A percentile compares a stretch with the other conserved stretches of the same genome.
Conservation (phyloP, 208 protist species). For the Leishmania amazonensis region DNA sequence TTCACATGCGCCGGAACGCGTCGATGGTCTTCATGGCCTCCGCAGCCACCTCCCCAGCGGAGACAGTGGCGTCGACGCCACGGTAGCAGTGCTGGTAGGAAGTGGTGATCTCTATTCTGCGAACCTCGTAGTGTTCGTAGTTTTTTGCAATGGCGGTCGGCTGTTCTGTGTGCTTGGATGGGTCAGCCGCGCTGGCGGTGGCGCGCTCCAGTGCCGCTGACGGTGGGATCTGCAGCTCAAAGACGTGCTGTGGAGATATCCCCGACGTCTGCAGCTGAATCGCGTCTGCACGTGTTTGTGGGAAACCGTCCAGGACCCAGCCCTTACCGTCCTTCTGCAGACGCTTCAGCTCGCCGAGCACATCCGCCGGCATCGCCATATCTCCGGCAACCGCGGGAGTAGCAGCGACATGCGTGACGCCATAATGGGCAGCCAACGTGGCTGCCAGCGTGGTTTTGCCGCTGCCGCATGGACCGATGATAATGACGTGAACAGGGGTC, state of each 20-base stretch:
- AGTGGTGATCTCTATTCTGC: constrained; percentile 16
- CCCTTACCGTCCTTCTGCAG: constrained; percentile 49
- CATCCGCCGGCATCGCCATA: constrained; percentile 41
- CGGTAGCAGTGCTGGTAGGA: constrained; percentile 23
- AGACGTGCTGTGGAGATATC: constrained; percentile 67
- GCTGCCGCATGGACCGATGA: constrained; percentile 83
- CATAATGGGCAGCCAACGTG: constrained; percentile 81
- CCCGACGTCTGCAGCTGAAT: constrained; percentile 75
- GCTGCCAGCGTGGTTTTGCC: constrained; percentile 94
- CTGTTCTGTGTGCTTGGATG: neutral
- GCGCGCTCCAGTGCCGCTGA: constrained; percentile 40
- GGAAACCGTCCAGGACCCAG: constrained; percentile 89
- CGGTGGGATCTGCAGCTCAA: constrained; percentile 64
- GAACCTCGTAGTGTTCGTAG: constrained; percentile 25
- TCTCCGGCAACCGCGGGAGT: constrained; percentile 67
- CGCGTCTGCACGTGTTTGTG: constrained; percentile 66
- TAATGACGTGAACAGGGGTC: constrained; percentile 60
- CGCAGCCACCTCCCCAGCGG: constrained; percentile 3
- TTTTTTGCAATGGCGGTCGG: constrained; percentile 1
- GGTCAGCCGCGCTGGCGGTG: neutral
- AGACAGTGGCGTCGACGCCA: constrained; percentile 3
- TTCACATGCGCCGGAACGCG: neutral
- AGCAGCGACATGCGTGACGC: constrained; percentile 78
- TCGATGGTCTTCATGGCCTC: constrained; percentile 12
- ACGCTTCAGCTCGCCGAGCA: constrained; percentile 51